A percentile compares a stretch with the other conserved stretches of the same genome.
These are phyloP conservation scores for Polytrichum formosum DNA, from an alignment of 225 moss, liverwort and hornwort species.

Conservation along the genomic window DNA sequence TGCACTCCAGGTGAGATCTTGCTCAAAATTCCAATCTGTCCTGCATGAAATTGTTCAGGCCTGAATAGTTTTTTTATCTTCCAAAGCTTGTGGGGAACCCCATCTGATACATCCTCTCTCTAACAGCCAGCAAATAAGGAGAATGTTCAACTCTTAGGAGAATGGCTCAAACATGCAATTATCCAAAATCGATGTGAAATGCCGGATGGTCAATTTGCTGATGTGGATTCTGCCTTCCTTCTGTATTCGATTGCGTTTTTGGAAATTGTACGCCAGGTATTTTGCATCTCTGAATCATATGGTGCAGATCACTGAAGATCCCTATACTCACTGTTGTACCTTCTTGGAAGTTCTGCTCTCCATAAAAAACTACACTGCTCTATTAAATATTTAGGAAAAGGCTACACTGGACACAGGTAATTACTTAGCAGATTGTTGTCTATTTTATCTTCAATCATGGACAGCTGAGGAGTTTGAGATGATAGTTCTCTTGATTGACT, in stretches of 20 bases:
- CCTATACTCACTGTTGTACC: no score
- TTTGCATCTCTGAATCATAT: no score
- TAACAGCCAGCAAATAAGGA: conserved; percentile 81
- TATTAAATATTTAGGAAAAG: no score
- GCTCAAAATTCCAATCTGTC: neutral
- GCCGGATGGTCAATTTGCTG: conserved; percentile 54
- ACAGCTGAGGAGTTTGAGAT: no score
- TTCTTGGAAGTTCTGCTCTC: no score
- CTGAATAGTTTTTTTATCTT: neutral
- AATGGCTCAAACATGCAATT: conserved; percentile 76
- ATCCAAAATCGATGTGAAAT: conserved; percentile 61
- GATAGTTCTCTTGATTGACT: no score
- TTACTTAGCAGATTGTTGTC: no score
- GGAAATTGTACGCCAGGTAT: conserved; percentile 93
- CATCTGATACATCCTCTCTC: neutral
- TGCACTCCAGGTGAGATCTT: conserved; percentile 37
- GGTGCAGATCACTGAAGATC: no score
- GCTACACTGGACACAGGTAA: no score
- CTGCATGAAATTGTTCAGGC: no score
- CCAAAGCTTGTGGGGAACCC: conserved; percentile 12
- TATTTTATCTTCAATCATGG: no score
- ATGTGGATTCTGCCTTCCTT: conserved; percentile 71
- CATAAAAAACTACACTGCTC: no score
- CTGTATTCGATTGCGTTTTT: conserved; percentile 80
- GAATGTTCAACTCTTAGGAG: conserved; percentile 79